Evolutionary conservation across 2,329 filamentous ascomycete genomes (phyloP).

Genomic region (Aspergillus latus): DNA sequence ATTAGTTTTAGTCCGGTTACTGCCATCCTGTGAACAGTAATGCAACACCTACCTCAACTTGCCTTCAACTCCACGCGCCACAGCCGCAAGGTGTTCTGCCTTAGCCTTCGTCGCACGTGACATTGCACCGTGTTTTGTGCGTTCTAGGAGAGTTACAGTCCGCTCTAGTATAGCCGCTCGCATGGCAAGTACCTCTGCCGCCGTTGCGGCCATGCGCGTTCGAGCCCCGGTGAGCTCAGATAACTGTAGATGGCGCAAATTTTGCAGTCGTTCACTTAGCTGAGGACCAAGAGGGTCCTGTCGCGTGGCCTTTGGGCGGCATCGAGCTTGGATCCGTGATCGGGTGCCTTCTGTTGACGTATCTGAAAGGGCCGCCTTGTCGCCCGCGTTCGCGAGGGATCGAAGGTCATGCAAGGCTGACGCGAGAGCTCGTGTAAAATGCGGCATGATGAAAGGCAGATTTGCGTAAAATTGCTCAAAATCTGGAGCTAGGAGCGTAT

Average conservation of each 20-base stretch:
- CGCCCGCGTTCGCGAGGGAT: constrained; percentile 24
- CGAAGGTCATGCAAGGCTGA: constrained; percentile 30
- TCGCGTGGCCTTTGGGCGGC: constrained; percentile 11
- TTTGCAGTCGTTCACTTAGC: constrained; percentile 28
- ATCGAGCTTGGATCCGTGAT: constrained; percentile 16
- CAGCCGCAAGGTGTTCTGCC: constrained; percentile 41
- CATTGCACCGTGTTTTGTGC: constrained; percentile 40
- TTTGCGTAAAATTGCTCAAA: constrained; percentile 37
- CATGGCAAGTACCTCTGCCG: constrained; percentile 34
- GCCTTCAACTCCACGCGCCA: constrained; percentile 39
- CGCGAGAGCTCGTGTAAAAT: constrained; percentile 29
- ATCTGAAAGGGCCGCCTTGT: constrained; percentile 10
- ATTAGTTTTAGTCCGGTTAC: background rate
- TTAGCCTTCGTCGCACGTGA: constrained; percentile 38
- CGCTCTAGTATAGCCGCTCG: constrained; percentile 38
- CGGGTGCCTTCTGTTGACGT: constrained; percentile 16
- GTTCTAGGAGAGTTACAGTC: constrained; percentile 41
- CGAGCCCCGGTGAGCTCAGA: constrained; percentile 35
- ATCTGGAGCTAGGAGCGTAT: constrained; percentile 36
- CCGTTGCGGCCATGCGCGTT: constrained; percentile 35
- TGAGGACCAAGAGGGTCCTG: constrained; percentile 27
- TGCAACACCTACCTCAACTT: constrained; percentile 37
- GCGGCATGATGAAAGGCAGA: constrained; percentile 26
- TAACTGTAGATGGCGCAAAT: constrained; percentile 33
- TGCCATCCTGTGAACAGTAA: background rate